These are phyloP conservation scores for Cryphonectria radicalis DNA, from an alignment of 2,329 filamentous ascomycete species.

Conservation along the genomic window DNA sequence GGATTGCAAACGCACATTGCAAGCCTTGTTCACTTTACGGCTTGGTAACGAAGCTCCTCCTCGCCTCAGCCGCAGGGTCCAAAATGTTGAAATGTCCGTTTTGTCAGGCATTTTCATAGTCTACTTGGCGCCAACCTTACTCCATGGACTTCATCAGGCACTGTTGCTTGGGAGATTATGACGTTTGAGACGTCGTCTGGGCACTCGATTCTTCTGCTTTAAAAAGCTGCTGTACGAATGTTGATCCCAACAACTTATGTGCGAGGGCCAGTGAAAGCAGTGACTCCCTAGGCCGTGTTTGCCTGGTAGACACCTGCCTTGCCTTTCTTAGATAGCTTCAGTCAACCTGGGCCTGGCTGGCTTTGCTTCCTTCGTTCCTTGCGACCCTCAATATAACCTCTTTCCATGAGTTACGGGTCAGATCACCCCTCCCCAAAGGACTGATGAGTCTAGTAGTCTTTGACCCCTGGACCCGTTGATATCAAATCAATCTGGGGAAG, in stretches of 20 bases:
- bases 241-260: no score
- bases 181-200: no score
- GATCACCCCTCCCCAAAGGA: not conserved
- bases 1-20: not conserved
- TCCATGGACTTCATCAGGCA: not conserved
- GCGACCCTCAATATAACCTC: not conserved
- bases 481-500: slow-evolving; percentile 12
- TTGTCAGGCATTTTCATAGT: not conserved
- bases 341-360: not conserved
- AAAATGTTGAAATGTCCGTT: not conserved
- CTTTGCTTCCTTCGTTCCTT: not conserved
- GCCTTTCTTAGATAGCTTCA: not conserved
- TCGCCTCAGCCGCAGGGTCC: not conserved
- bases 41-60: not conserved
- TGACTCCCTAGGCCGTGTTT: no score
- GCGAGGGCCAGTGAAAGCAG: no score
- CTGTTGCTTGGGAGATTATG: not conserved
- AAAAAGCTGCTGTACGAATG: no score
- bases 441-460: not conserved
- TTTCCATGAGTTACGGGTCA: not conserved
- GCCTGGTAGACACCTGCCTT: not conserved
- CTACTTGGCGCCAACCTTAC: not conserved
- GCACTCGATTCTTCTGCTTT: no score
- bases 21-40: not conserved
- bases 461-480: not conserved